Base-by-base conservation (phyloP, 768 basidiomycete species). In the Rhodotorula paludigena region DNA sequence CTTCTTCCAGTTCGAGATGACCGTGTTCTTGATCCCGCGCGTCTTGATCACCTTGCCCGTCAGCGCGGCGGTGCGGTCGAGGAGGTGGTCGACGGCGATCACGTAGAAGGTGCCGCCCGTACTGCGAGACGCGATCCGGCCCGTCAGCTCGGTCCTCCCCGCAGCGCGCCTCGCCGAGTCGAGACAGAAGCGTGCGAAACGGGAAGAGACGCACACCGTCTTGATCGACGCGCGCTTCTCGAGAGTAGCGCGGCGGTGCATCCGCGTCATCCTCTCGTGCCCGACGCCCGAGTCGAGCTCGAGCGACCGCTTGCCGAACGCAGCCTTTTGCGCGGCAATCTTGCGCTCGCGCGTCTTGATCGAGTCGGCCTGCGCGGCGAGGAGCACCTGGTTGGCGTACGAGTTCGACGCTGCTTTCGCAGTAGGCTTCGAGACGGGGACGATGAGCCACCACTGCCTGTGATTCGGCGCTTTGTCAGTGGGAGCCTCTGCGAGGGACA, bases 291-390 rank as follows among this genome's bases (percentile, higher is more conserved):
- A n/a, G n/a, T n/a, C n/a, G n/a, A 16, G 2, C 35, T 15, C 33
- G 28, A 61, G 12, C 20, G 35, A n/a, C 51, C 62, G 62, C 44
- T 63, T 60, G 23, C 23, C 18, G 36, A 72, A 72, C 2, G 71
- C 71, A 0, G 48, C 56, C 36, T 72, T 65, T 42, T 61, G 66
- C 18, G 63, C 71, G 5, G 66, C 66, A 20, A 62, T 57, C 71
- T 72, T 72, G 55, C 58, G 58, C 63, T 72, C 57, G 51, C 71
- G 57, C 11, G 71, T 72, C 33, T 44, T 32, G 66, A 72, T 64
- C 32, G 59, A 61, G 42, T 72, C 60, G 35, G 49, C 45, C 14
- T 72, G 71, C 8, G 69, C 69, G 52, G 69, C 71, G 66, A 72
- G 63, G 33, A 72, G 71, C 35, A 64, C 59, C 23, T 25, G 20